These are phyloP conservation scores for Gossypium rotundifolium DNA, from an alignment of 345 rosid species.

Conservation along the genomic window DNA sequence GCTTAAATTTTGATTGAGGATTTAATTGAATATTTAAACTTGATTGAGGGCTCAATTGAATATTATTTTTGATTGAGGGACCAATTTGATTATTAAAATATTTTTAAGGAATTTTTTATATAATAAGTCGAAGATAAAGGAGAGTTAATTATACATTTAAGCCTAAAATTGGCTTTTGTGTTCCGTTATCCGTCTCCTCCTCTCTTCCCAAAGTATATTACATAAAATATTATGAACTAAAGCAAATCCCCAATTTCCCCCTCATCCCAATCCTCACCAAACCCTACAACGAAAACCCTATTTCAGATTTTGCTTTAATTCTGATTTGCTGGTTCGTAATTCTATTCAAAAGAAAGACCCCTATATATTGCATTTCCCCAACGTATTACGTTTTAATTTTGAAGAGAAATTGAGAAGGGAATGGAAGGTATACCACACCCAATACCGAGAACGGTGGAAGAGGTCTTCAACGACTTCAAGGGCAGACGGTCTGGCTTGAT, in stretches of 20 bases:
- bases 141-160: no score
- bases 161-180: no score
- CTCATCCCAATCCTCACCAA: not conserved
- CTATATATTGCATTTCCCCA: not conserved
- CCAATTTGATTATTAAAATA: no score
- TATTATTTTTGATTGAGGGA: no score
- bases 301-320: not conserved
- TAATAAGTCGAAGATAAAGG: no score
- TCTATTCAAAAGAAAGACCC: not conserved
- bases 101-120: no score
- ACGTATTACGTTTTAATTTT: not conserved
- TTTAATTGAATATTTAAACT: no score
- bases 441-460: constrained; percentile 87
- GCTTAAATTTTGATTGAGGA: no score
- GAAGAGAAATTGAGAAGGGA: not conserved
- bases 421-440: constrained; percentile 72
- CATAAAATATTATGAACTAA: not conserved
- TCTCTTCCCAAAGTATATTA: no score
- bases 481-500: constrained; percentile 90
- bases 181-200: no score
- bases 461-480: constrained; percentile 85
- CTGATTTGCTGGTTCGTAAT: not conserved
- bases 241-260: not conserved
- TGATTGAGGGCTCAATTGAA: no score
- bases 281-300: constrained; percentile 12